Evolutionary conservation across 2,329 filamentous ascomycete genomes (phyloP), one percentile per base, ranked within the genome.

Genomic region (Talaromyces albobiverticillius): DNA sequence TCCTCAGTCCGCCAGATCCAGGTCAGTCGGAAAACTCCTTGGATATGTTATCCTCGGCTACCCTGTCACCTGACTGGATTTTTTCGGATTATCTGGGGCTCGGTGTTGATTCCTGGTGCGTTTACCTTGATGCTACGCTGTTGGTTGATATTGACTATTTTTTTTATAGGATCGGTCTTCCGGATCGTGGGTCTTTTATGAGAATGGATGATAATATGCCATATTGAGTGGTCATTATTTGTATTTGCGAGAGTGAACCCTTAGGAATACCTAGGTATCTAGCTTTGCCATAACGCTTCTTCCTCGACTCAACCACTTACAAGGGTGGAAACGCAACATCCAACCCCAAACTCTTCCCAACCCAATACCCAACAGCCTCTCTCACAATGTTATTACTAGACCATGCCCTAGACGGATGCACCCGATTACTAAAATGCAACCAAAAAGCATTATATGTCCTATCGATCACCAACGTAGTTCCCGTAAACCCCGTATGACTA

Each of bases 401-500:
- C 61, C 61, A 63, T 8, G 38, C 47, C 11, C 64, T 57, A 40
- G 54, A 61, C 2, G 64, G 62, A 57, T 66, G 61, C 14, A 64
- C 64, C 3, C 60, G 55, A 41, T 66, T 64, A 5, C 62, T 56
- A 40, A 66, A 54, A 45, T 63, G 61, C 25, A 66, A 53, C 53
- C 57, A 64, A 34, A 65, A 65, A 1, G 57, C 63, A 46, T 63
- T 62, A 9, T 57, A 56, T 2, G 46, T 46, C 11, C 64, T 50
- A 49, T 65, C 64, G 49, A 66, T 62, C 25, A 64, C 59, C 38
- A 66, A 52, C 0, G 57, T 62, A 3, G 64, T 66, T 10, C 64
- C 64, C 5, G 64, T 66, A 23, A 60, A 66, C 1, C 64, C 64
- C 3, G 64, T 66, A 52, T 65, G 64, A 13, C 63, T 61, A 3